Base-by-base conservation (phyloP, 1,284 basidiomycete species). In the Ceratorhiza oryzae-sativae region DNA sequence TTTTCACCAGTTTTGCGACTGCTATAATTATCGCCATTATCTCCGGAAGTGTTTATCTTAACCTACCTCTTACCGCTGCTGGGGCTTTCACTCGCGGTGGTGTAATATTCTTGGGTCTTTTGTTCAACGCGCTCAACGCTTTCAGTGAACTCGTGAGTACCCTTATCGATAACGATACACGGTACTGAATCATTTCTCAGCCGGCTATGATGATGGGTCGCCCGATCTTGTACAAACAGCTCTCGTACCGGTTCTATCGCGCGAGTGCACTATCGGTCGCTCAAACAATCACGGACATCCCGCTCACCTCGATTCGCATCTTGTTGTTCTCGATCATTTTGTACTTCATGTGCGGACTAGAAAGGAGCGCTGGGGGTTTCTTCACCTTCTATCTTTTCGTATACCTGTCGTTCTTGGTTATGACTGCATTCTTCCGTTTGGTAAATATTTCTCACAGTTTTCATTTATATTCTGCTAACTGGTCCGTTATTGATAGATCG, bases 51-150 rank as follows among this genome's bases (percentile, higher is more conserved):
- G 88, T 90, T 15, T 95, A 87, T 81, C 87, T 88, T 77, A 86
- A 91, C 70, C 85, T 92, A 36, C 91, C 92, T 2, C 76, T 84
- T 18, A 90, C 90, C 0, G 87, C 93, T 8, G 85, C 86, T 42
- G 94, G 94, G 45, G 92, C 90, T 0, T 97, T 97, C 81, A 94
- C 93, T 23, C 87, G 94, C 75, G 94, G 93, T 34, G 88, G 92
- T 80, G 88, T 93, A 51, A 88, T 96, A 70, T 77, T 78, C 72
- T 72, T 83, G 62, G 88, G 88, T 60, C 81, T 95, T 73, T 80
- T 95, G 34, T 90, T 90, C 32, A 90, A 88, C 70, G 87, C 87
- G 77, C 82, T 94, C 71, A 90, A 90, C 78, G 91, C 91, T 0
- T 94, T 94, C 79, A 87, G 88, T 71, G 91, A 93, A 81, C 74